Base-by-base conservation (phyloP, 164 flowering plant genomes). In the Chimonanthus praecox region DNA sequence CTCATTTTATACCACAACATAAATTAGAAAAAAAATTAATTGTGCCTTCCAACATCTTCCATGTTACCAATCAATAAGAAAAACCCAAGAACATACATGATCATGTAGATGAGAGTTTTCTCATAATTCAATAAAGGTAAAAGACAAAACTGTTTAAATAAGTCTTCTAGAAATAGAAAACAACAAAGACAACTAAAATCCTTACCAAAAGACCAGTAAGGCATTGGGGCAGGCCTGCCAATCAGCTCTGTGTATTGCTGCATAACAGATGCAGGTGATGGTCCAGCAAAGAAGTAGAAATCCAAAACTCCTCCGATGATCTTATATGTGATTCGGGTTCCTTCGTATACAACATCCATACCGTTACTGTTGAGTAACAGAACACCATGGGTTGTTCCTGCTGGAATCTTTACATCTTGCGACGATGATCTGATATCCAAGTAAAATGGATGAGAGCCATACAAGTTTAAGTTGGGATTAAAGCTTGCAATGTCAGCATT, bases 391-490 rank as follows among this genome's bases (percentile, higher is more conserved):
- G 83, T 75, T 0, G 70, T 76, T 13, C 92, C 88, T 0, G 60
- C 60, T 2, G 16, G 16, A 2, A 15, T 13, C 16, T 13, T 3
- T 54, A 13, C 60, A 54, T n/a, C 60, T 20, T 43, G 44, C 10
- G 66, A 21, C 0, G 66, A 9, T 0, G 88, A 82, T 48, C 98
- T 60, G 60, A 91, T 80, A 49, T 93, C 98, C 69, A 93, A 71
- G 74, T 93, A 92, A 51, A 92, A 92, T 3, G 98, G 96, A 75
- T 92, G 98, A 11, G 93, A 88, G 1, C 98, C 98, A 49, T 92
- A 92, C 15, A 92, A 81, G 66, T 91, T 92, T 9, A 89, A 21
- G 73, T 91, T 87, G 3, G 46, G 21, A 71, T 73, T 81, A 0
- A 63, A 72, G 69, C 88, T 85, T 2, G 48, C 85, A 69, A 86